phyloP scores from a whole-genome alignment of 2,329 filamentous ascomycete genomes.

The Colletotrichum graminicola region DNA sequence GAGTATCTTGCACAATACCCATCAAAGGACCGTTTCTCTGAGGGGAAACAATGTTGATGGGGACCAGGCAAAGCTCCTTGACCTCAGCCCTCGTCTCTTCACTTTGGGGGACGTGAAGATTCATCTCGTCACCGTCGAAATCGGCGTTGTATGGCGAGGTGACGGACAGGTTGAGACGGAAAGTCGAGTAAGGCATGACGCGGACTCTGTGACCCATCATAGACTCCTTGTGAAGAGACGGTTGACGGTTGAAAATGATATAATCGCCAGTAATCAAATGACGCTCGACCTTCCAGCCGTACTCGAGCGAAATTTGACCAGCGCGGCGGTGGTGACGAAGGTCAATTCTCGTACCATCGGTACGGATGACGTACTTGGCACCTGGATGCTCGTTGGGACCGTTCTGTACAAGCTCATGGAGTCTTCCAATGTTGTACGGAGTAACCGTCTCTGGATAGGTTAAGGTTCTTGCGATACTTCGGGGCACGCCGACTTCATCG shows the following conservation, averaged over 20 bases:
- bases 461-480: slow-evolving; percentile 90
- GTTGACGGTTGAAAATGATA: slow-evolving; percentile 99
- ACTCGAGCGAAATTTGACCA: slow-evolving; percentile 87
- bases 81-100: slow-evolving; percentile 97
- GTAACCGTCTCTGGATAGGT: slow-evolving; percentile 99
- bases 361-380: slow-evolving; percentile 95
- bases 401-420: slow-evolving; percentile 90
- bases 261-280: slow-evolving; percentile 96
- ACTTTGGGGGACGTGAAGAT: slow-evolving; percentile 97
- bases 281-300: slow-evolving; percentile 98
- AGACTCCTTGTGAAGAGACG: slow-evolving; percentile 98
- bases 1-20: slow-evolving; percentile 99
- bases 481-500: slow-evolving; percentile 96
- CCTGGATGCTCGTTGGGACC: slow-evolving; percentile 96
- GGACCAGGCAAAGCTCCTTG: slow-evolving; percentile 96
- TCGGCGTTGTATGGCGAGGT: slow-evolving; percentile 99
- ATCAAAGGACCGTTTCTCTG: slow-evolving; percentile 97
- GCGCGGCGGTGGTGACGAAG: slow-evolving; percentile 92
- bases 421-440: slow-evolving; percentile 94
- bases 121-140: slow-evolving; percentile 99
- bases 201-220: slow-evolving; percentile 99
- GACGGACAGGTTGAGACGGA: slow-evolving; percentile 96
- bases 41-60: slow-evolving; percentile 96
- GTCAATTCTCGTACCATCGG: slow-evolving; percentile 94
- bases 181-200: slow-evolving; percentile 99